Evolutionary conservation across 805 yeast genomes (phyloP), one percentile per base, ranked within the genome.

Genomic region (Myxozyma melibiosi): DNA sequence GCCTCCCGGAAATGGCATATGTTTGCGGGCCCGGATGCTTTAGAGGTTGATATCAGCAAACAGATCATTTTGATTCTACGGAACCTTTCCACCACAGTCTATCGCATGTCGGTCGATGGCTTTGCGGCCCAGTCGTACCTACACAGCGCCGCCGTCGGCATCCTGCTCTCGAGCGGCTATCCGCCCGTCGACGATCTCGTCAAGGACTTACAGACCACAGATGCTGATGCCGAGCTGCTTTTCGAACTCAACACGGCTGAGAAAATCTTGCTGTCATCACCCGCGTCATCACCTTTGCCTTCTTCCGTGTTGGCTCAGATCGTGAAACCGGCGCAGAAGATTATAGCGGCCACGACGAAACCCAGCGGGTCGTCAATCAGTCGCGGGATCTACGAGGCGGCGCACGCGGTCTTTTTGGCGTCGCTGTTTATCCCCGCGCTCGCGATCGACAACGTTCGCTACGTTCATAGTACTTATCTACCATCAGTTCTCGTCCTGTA

Each of bases 321-420:
- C 18, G 13, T 51, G 3, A 31, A 22, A 13, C 51, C 48, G 4
- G 59, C 62, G 20, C 35, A 34, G 30, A 27, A 34, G 24, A 34
- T 46, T 5, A 38, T 56, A 11, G 49, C 55, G 1, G 14, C 34
- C 8, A 14, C 48, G 7, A 13, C 31, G n/a, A 31, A 49, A 13
- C 13, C 16, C 6, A 11, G 20, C 14, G 31, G 22, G 31, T 24
- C 51, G 8, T 9, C 37, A 33, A 11, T 18, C 6, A 49, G 43
- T 7, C 43, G 45, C 20, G 55, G 51, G 13, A 30, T 57, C 22
- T 44, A 48, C 27, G 66, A 63, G 31, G 63, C 64, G 6, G 58
- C 66, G 7, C 66, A 63, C 28, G 62, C 66, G 2, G 64, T 63
- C 2, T 46, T 63, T 27, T 31, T 63, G 41, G 65, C 66, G 8